Evolutionary conservation across 306 rosid species (phyloP).

Genomic region (Cucumis hystrix): DNA sequence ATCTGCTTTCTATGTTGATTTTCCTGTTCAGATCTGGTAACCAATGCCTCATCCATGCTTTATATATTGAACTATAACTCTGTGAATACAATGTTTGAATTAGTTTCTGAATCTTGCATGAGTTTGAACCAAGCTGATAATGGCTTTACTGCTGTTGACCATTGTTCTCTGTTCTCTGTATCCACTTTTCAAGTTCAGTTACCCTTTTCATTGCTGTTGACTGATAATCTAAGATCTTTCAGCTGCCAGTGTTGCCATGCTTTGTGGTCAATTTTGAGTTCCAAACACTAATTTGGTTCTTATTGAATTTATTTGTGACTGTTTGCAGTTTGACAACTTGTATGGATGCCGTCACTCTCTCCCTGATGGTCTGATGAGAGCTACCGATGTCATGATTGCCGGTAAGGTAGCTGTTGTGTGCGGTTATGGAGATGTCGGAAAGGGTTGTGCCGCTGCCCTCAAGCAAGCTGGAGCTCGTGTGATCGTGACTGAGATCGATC

Average conservation of each 20-base stretch:
- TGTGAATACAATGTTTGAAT: background rate
- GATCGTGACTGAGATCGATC: conserved; percentile 65
- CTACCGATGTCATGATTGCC: conserved; percentile 76
- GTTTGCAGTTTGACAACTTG: conserved; percentile 56
- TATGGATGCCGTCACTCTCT: conserved; percentile 83
- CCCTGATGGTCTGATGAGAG: conserved; percentile 69
- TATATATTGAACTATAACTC: background rate
- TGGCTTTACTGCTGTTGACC: background rate
- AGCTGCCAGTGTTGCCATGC: background rate
- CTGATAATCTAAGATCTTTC: background rate
- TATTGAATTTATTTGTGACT: background rate
- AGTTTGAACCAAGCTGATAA: background rate
- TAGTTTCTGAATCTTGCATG: background rate
- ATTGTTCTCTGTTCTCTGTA: background rate
- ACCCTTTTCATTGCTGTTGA: background rate
- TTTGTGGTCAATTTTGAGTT: background rate
- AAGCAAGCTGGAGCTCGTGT: conserved; percentile 76
- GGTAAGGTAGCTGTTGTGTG: conserved; percentile 51
- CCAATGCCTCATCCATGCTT: background rate
- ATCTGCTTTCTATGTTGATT: background rate
- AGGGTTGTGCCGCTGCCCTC: conserved; percentile 69
- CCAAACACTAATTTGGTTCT: background rate
- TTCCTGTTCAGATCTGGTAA: background rate
- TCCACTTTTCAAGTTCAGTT: background rate
- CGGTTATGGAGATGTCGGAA: conserved; percentile 71